Evolutionary conservation across 1,284 basidiomycete species (phyloP), one percentile per base, ranked within the genome.

Genomic region (Ceratobasidium sp.): DNA sequence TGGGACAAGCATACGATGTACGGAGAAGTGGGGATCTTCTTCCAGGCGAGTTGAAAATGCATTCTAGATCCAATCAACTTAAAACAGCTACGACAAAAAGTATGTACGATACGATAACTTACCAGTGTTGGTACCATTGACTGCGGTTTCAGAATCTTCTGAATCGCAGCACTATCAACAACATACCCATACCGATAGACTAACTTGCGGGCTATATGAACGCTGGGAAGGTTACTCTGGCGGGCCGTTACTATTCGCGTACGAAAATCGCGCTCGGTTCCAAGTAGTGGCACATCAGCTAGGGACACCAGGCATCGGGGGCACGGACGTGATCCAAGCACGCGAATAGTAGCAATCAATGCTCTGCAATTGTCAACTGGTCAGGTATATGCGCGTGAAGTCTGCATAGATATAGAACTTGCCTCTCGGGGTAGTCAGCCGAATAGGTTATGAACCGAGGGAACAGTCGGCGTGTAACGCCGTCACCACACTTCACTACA

Each of bases 401-500:
- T n/a, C n/a, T n/a, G n/a, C n/a, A n/a, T n/a, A n/a, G n/a, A n/a
- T n/a, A n/a, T n/a, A n/a, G n/a, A n/a, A 75, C 81, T 66, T 80
- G 84, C 84, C 85, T 85, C 78, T 85, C 83, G 0, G 83, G 83
- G 78, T 85, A 85, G 66, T 85, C 82, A 0, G 82, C 82, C 0
- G 81, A 81, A 61, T 83, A 84, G 0, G 80, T 82, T 9, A 82
- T 81, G 17, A 84, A 81, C 0, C 78, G 62, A 13, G 80, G 81
- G 38, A 79, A 84, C 0, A 82, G 12, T 0, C 77, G 48, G 1
- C 81, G 64, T 0, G 9, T n/a, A 0, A 82, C 79, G 3, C 75
- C 79, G 61, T 85, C 81, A 20, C 28, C 17, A 62, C 80, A 84
- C 26, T 33, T 17, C 0, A 83, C 78, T 0, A 84, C 64, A 6